Base-by-base conservation (phyloP, 768 basidiomycete species). In the Piloderma croceum region DNA sequence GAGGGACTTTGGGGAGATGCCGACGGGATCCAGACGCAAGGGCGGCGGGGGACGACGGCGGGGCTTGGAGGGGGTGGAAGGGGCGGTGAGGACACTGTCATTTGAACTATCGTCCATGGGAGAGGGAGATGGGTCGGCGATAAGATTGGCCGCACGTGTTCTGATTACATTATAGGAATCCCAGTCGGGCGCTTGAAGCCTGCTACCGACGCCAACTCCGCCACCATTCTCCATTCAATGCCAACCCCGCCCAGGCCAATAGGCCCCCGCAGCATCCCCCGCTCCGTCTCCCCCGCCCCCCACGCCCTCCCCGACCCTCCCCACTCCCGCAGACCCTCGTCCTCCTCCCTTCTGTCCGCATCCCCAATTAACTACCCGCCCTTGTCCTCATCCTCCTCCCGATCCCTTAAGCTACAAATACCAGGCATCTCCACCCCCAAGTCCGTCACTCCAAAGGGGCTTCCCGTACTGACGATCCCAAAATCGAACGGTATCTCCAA, bases 241-340 rank as follows among this genome's bases (percentile, higher is more conserved):
- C 15, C 39, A 36, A 34, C 49, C 22, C 59, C 62, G 45, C 3
- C 59, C 15, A 68, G 74, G 39, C 77, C 77, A 29, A 58, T 67
- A 41, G 79, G 79, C 20, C 79, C 78, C 32, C 73, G 77, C 23
- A 65, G 51, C 11, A 48, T 61, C 32, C 63, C 51, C 32, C 68
- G 73, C 24, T 52, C 73, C 0, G 56, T 70, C 29, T 77, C 70
- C 5, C 73, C 69, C 0, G 57, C 63, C 21, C 56, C 60, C 36
- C 45, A 40, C 24, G 45, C 45, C 40, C 50, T 64, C 41, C 51
- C 60, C 1, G 69, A 58, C 49, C 50, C 44, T 39, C 34, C 34
- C 41, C 37, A 27, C 25, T 51, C 41, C 24, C 27, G 27, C 27
- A 9, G 27, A 9, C 27, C 27, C 9, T 9, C 27, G 27, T 29